Evolutionary conservation across 2,329 filamentous ascomycete genomes (phyloP), one percentile per base, ranked within the genome.

Genomic region (Arthrinium puccinioides): DNA sequence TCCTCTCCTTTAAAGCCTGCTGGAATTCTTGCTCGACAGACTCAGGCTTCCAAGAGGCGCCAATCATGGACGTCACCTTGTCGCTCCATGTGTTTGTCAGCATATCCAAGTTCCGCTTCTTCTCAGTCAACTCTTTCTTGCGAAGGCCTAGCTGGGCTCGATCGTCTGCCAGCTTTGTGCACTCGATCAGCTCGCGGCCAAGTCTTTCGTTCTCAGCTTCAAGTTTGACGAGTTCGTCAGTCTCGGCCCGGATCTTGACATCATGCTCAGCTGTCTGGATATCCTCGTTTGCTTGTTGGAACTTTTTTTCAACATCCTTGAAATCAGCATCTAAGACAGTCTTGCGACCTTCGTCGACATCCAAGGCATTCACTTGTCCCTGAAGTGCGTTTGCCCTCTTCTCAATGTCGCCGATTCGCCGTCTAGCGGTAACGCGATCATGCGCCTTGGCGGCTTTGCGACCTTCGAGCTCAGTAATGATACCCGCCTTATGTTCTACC

Each of bases 291-390:
- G 77, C 70, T 37, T 73, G 70, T 32, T 72, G 61, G 13, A 94
- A 67, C 23, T 72, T 74, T 14, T 66, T 64, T 42, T 83, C 75
- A 0, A 85, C 70, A 26, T 92, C 84, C 25, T 78, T 74, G 33
- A 85, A 74, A 37, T 83, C 81, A 13, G 80, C 76, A 50, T 92
- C 83, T 6, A 96, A 69, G 4, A 85, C 69, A 19, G 84, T 84
- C 56, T 87, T 86, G 21, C 77, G 76, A 4, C 89, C 89, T 62
- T 97, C 90, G 49, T 98, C 90, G 21, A 89, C 73, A 24, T 84
- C 74, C 38, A 98, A 82, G n/a, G 69, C 67, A 49, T 82, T 73
- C 21, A 87, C 67, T 21, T 84, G 77, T 32, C 66, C 71, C 53
- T 94, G 86, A 23, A 89, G 68, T 1, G 66, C 63, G 4, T 62